These are phyloP conservation scores for Silene uniflora DNA, from an alignment of 148 eudicot genomes.

Conservation along the genomic window DNA sequence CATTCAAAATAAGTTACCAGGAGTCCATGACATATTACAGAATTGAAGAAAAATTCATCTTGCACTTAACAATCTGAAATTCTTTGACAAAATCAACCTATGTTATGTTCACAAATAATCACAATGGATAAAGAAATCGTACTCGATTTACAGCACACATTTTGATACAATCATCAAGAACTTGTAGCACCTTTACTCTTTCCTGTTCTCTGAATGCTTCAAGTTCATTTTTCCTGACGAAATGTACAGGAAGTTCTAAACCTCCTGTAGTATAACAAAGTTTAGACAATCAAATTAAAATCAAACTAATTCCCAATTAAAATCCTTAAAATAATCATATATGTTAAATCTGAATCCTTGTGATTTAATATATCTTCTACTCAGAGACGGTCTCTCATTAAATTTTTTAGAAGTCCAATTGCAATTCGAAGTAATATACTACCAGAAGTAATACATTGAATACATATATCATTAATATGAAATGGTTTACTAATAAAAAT, in stretches of 20 bases:
- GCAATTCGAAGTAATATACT: too few species aligned
- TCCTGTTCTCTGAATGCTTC: conserved; percentile 43
- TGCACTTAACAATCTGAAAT: not conserved
- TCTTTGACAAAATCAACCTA: not conserved
- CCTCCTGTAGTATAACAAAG: conserved; percentile 39
- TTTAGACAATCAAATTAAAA: not conserved
- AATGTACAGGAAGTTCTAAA: conserved; percentile 35
- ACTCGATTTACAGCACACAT: conserved; percentile 60
- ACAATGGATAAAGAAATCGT: conserved; percentile 18
- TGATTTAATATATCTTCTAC: not conserved
- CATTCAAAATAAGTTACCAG: not conserved
- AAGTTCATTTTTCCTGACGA: conserved; percentile 37
- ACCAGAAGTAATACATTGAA: too few species aligned
- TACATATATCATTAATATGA: too few species aligned
- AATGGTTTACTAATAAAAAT: too few species aligned
- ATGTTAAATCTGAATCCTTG: not conserved
- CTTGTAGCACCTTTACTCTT: conserved; percentile 40
- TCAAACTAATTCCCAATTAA: not conserved
- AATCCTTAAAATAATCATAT: conserved; percentile 4
- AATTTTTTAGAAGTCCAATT: too few species aligned
- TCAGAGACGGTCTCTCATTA: too few species aligned
- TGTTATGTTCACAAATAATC: not conserved
- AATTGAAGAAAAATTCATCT: not conserved
- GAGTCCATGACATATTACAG: too few species aligned
- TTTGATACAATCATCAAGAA: conserved; percentile 39